A percentile compares a stretch with the other conserved stretches of the same genome.
Evolutionary conservation across 495 filamentous ascomycete genomes (phyloP).

Genomic region (Penicillium angulare): DNA sequence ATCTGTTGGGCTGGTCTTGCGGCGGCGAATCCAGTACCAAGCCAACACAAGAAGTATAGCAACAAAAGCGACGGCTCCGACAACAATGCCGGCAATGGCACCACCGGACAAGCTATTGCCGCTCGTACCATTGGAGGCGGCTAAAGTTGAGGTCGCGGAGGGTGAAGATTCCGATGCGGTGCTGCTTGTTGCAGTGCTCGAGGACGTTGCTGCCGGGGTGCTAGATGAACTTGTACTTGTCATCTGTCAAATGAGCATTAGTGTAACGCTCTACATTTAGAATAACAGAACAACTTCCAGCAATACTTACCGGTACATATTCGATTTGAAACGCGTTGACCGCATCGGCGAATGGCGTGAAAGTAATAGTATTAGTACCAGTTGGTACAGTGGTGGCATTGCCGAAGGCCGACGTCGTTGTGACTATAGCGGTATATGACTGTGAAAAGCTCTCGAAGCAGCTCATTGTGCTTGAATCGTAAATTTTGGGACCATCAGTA

Average conservation of each 20-base stretch:
- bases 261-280: neutral
- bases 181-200: too few relatives aligned
- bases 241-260: too few relatives aligned
- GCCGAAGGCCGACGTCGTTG: conserved; percentile 1
- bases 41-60: too few relatives aligned
- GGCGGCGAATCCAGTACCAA: too few relatives aligned
- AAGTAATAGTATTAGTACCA: neutral
- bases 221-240: neutral
- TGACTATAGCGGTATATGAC: conserved; percentile 2
- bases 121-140: neutral
- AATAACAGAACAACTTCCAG: neutral
- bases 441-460: conserved; percentile 1
- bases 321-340: conserved; percentile 1
- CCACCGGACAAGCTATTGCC: neutral
- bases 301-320: neutral
- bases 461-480: neutral
- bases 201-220: neutral
- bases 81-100: conserved; percentile 1
- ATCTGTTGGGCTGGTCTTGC: too few relatives aligned
- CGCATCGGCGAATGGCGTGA: conserved; percentile 2
- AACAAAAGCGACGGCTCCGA: conserved; percentile 1
- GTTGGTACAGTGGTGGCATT: neutral
- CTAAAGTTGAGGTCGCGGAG: neutral
- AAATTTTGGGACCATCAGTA: neutral
- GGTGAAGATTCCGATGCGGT: neutral